Evolutionary conservation across 257 asterid species (phyloP).

Genomic region (Rauvolfia tetraphylla): DNA sequence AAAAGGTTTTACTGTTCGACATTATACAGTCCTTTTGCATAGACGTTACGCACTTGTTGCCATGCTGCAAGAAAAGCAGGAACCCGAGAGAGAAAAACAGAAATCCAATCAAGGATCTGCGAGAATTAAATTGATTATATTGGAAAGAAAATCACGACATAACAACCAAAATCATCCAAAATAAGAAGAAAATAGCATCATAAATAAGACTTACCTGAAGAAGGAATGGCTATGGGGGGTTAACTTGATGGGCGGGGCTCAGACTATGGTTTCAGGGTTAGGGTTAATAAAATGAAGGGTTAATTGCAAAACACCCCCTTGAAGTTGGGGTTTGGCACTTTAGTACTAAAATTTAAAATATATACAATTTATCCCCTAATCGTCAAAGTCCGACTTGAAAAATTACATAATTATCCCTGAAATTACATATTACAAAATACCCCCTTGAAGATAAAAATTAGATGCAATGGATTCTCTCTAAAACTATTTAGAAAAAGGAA

Average conservation of each 20-base stretch:
- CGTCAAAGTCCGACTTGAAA: too few relatives aligned
- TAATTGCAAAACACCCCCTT: too few relatives aligned
- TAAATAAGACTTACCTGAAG: not conserved
- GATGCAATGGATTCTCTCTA: too few relatives aligned
- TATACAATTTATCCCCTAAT: too few relatives aligned
- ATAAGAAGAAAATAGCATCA: not conserved
- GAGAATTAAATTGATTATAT: not conserved
- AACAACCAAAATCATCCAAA: not conserved
- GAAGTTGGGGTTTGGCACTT: too few relatives aligned
- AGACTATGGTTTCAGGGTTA: constrained; percentile 5
- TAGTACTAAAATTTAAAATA: too few relatives aligned
- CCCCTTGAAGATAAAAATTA: too few relatives aligned
- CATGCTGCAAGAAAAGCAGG: constrained; percentile 17
- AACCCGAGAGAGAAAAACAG: not conserved
- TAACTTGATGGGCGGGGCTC: not conserved
- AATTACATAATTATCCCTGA: too few relatives aligned
- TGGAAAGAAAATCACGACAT: not conserved
- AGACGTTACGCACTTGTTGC: constrained; percentile 14
- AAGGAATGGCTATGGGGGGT: not conserved
- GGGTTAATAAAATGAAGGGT: constrained; percentile 2
- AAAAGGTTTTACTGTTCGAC: not conserved
- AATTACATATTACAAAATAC: too few relatives aligned
- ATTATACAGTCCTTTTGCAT: not conserved
- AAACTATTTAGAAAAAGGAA: too few relatives aligned
- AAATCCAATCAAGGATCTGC: not conserved